A percentile compares a stretch with the other conserved stretches of the same genome.
Evolutionary conservation across 495 filamentous ascomycete genomes (phyloP).

Genomic region (Amphirosellinia nigrospora): DNA sequence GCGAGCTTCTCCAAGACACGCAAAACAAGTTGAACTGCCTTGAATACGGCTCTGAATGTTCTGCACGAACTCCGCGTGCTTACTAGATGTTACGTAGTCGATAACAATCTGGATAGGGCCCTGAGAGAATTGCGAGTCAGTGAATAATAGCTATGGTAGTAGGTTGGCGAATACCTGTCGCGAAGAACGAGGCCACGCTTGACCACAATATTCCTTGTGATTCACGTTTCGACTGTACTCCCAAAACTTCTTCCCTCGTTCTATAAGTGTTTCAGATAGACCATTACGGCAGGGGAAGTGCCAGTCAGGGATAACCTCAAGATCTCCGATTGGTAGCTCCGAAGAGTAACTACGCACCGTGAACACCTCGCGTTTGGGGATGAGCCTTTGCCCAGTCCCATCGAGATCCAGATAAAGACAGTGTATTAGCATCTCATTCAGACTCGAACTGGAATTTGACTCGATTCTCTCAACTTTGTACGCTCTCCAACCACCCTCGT

Average conservation of each 20-base stretch:
- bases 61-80: not conserved
- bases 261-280: not conserved
- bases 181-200: not conserved
- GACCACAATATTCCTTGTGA: not conserved
- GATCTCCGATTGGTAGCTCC: not conserved
- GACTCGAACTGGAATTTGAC: not conserved
- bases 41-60: not conserved
- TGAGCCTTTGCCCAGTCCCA: not conserved
- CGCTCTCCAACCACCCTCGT: slow-evolving; percentile 1
- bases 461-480: not conserved
- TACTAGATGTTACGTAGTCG: not conserved
- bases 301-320: not conserved
- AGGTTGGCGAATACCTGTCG: not conserved
- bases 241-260: not conserved
- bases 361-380: not conserved
- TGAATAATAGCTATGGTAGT: not conserved
- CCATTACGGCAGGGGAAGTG: not conserved
- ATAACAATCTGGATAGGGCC: not conserved
- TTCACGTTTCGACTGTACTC: not conserved
- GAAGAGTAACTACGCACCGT: not conserved
- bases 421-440: not conserved
- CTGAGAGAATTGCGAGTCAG: not conserved
- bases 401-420: not conserved
- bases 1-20: not conserved
- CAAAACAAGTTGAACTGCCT: not conserved